phyloP scores from a whole-genome alignment of 2,329 filamentous ascomycete species.

The Aureobasidium pullulans region DNA sequence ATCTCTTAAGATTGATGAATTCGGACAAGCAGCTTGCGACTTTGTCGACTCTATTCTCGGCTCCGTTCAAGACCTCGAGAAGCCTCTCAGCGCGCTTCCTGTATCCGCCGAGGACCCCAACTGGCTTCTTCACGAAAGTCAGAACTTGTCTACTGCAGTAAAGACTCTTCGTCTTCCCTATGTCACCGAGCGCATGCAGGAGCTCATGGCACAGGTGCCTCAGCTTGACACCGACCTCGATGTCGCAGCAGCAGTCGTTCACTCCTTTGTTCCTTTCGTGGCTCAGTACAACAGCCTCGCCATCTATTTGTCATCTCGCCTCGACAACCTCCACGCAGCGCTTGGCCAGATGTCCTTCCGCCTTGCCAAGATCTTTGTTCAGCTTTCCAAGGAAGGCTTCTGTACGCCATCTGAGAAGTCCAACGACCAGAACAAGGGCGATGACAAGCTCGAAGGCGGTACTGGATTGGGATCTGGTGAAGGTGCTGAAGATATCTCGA shows the following conservation, averaged over 20 bases:
- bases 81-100: conserved; percentile 48
- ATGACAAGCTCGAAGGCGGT: conserved; percentile 78
- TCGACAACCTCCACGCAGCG: conserved; percentile 59
- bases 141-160: conserved; percentile 43
- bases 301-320: conserved; percentile 49
- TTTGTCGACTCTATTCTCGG: conserved; percentile 72
- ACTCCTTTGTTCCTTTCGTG: conserved; percentile 61
- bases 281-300: conserved; percentile 63
- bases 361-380: conserved; percentile 68
- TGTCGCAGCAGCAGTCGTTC: conserved; percentile 51
- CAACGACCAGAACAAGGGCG: conserved; percentile 26
- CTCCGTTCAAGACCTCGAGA: conserved; percentile 65
- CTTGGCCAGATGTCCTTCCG: conserved; percentile 68
- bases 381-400: conserved; percentile 79
- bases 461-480: conserved; percentile 93
- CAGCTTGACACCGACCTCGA: conserved; percentile 35
- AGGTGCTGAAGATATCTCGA: conserved; percentile 94
- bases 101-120: conserved; percentile 52
- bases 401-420: conserved; percentile 81
- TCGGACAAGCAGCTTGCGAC: conserved; percentile 54
- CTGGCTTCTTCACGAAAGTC: conserved; percentile 53
- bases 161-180: conserved; percentile 53
- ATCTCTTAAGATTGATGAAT: conserved; percentile 27
- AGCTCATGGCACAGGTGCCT: conserved; percentile 40
- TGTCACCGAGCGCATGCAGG: conserved; percentile 42